These are phyloP conservation scores for Phanerochaete carnosa DNA, from an alignment of 768 basidiomycete genomes.

Conservation along the genomic window DNA sequence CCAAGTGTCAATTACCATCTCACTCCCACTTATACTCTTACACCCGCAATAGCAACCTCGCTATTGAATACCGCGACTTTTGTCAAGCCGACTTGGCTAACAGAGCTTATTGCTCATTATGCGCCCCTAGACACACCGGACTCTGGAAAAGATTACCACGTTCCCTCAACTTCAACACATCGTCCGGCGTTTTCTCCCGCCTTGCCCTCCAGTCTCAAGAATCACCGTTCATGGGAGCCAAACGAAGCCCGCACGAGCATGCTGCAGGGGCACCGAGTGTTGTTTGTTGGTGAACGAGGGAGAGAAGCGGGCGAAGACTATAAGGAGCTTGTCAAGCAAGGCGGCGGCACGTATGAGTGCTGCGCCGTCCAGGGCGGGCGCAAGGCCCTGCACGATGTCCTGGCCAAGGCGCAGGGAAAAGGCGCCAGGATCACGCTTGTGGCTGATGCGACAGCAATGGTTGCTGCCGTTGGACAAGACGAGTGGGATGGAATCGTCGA, in stretches of 20 bases:
- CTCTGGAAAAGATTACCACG: constrained; percentile 49
- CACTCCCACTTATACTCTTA: constrained; percentile 45
- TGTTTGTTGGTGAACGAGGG: constrained; percentile 56
- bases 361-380: constrained; percentile 52
- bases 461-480: constrained; percentile 48
- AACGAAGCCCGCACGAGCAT: constrained; percentile 60
- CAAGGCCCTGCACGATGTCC: constrained; percentile 46
- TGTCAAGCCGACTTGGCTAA: constrained; percentile 67
- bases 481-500: constrained; percentile 51
- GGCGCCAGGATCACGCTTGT: constrained; percentile 43
- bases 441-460: constrained; percentile 44
- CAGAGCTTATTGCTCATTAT: constrained; percentile 54
- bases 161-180: constrained; percentile 53
- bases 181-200: constrained; percentile 54
- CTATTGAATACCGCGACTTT: constrained; percentile 56
- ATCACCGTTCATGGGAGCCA: constrained; percentile 60
- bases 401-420: constrained; percentile 53
- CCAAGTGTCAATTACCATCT: constrained; percentile 64
- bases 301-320: constrained; percentile 47
- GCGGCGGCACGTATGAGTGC: constrained; percentile 58
- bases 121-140: constrained; percentile 7
- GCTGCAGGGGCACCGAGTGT: constrained; percentile 50
- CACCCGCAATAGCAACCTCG: constrained; percentile 49
- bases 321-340: constrained; percentile 52
- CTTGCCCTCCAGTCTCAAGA: constrained; percentile 46